Percentiles rank a stretch among this genome's conserved stretches.
Conservation (phyloP, 768 basidiomycete genomes). For the Sistotremastrum suecicum region DNA sequence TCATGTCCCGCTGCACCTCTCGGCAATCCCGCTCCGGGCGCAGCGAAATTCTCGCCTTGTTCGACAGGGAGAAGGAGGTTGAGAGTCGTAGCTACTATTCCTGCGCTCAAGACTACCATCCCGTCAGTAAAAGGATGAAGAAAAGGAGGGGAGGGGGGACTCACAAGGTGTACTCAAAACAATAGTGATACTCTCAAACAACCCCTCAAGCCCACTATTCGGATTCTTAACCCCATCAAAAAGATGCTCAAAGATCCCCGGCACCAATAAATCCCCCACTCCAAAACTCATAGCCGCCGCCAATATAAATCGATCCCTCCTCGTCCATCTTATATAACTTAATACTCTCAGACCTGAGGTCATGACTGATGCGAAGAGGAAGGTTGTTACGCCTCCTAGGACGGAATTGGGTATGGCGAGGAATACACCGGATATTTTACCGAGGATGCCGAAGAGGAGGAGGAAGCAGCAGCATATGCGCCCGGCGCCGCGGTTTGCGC, state of each 20-base stretch:
- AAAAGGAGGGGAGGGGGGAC: slow-evolving; percentile 14
- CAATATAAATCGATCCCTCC: slow-evolving; percentile 56
- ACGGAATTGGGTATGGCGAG: slow-evolving; percentile 75
- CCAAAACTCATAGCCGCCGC: slow-evolving; percentile 58
- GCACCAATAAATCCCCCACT: slow-evolving; percentile 55
- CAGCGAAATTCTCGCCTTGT: background rate
- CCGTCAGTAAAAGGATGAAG: background rate
- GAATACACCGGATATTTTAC: slow-evolving; percentile 75
- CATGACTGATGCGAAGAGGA: slow-evolving; percentile 67
- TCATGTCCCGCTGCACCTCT: too few relatives aligned
- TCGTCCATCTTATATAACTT: slow-evolving; percentile 39
- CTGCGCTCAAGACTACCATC: slow-evolving; percentile 38
- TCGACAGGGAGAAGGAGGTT: slow-evolving; percentile 41
- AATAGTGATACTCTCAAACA: slow-evolving; percentile 70
- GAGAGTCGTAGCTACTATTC: slow-evolving; percentile 41
- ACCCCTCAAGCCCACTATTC: slow-evolving; percentile 42
- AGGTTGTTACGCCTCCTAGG: slow-evolving; percentile 76
- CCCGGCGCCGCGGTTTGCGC: slow-evolving; percentile 68
- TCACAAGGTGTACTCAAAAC: slow-evolving; percentile 70
- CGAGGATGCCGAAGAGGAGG: slow-evolving; percentile 66
- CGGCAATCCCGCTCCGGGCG: too few relatives aligned
- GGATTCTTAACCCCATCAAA: slow-evolving; percentile 47
- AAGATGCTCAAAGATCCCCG: slow-evolving; percentile 49
- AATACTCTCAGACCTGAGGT: slow-evolving; percentile 62
- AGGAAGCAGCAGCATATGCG: slow-evolving; percentile 71